Evolutionary conservation across 345 rosid genomes (phyloP).

Genomic region (Camelina sativa): DNA sequence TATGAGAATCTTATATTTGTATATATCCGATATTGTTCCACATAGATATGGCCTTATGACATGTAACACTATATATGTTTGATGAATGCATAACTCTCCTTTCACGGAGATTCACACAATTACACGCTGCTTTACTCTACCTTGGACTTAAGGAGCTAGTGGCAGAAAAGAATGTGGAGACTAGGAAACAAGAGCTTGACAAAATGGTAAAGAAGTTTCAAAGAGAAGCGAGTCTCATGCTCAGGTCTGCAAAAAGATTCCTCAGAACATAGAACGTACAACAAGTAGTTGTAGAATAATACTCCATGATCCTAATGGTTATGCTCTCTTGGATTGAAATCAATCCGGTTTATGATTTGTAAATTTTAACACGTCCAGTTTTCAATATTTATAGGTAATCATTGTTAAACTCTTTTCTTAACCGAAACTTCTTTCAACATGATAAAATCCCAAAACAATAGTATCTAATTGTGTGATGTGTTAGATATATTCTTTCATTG

Average conservation of each 20-base stretch:
- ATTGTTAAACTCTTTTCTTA: not conserved
- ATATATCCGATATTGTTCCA: too few species aligned
- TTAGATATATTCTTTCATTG: too few species aligned
- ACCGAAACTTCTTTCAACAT: too few species aligned
- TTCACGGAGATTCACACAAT: too few species aligned
- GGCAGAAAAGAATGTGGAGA: slow-evolving; percentile 53
- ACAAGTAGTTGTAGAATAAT: slow-evolving; percentile 39
- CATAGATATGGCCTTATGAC: too few species aligned
- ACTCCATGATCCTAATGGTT: slow-evolving; percentile 51
- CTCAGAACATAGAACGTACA: slow-evolving; percentile 48
- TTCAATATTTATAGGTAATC: too few species aligned
- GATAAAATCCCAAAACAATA: too few species aligned
- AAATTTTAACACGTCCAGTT: slow-evolving; percentile 12
- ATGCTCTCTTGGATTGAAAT: slow-evolving; percentile 51
- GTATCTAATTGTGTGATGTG: too few species aligned
- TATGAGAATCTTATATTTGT: too few species aligned
- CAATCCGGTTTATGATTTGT: slow-evolving; percentile 13
- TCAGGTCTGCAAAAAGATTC: slow-evolving; percentile 51
- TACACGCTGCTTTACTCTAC: slow-evolving; percentile 52
- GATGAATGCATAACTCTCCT: too few species aligned
- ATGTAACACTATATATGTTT: too few species aligned
- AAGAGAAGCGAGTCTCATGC: slow-evolving; percentile 66
- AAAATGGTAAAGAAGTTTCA: slow-evolving; percentile 64
- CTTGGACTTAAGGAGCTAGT: slow-evolving; percentile 63
- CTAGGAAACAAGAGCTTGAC: slow-evolving; percentile 59